phyloP scores from a whole-genome alignment of 352 stramenopile genomes.

The Blastocystis sp. region DNA sequence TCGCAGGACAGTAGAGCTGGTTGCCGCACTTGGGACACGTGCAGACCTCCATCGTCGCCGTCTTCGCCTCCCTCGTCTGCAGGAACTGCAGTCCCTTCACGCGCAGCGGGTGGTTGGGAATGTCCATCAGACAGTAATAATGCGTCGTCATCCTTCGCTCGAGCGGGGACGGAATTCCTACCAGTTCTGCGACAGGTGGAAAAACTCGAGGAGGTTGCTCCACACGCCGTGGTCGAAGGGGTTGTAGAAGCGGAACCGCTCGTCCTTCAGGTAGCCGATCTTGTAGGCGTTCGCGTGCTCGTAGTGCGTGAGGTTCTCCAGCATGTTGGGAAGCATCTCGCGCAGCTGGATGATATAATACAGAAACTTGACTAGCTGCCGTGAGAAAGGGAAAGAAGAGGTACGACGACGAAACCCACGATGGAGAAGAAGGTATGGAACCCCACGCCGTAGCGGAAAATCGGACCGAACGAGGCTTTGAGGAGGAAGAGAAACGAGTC shows the following conservation, averaged over 20 bases:
- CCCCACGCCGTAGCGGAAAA: neutral
- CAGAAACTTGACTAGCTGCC: neutral
- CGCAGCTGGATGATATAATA: neutral
- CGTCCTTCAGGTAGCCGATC: slow-evolving; percentile 39
- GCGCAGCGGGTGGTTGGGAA: slow-evolving; percentile 38
- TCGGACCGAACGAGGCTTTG: neutral
- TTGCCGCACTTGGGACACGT: slow-evolving; percentile 36
- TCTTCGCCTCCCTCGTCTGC: neutral
- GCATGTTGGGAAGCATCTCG: slow-evolving; percentile 19
- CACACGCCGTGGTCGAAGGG: slow-evolving; percentile 21
- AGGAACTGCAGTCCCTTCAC: neutral
- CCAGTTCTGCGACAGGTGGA: neutral
- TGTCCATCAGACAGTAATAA: slow-evolving; percentile 46
- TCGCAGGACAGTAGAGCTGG: neutral
- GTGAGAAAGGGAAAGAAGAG: neutral
- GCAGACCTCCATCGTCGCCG: slow-evolving; percentile 5
- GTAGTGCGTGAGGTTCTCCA: slow-evolving; percentile 15
- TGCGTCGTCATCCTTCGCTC: slow-evolving; percentile 23
- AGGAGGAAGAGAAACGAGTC: neutral
- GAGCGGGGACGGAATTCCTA: neutral
- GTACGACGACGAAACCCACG: neutral
- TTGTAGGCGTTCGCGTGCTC: slow-evolving; percentile 21
- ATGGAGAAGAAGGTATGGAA: neutral
- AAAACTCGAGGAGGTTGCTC: slow-evolving; percentile 3
- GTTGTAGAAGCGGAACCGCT: slow-evolving; percentile 22